Base-by-base conservation (phyloP, 768 basidiomycete species). In the Tephrocybe rancida region DNA sequence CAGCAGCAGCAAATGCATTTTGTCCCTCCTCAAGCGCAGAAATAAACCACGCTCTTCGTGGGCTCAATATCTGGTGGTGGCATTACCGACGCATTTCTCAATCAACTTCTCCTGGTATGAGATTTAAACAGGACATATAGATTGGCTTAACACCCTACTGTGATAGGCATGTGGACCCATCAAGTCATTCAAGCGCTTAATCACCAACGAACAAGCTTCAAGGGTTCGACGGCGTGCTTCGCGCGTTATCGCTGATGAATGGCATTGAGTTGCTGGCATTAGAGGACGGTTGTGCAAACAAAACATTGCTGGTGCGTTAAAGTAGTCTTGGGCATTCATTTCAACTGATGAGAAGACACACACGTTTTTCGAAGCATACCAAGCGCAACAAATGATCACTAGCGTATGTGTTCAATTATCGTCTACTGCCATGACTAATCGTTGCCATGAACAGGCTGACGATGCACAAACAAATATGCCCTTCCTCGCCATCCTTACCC, bases 51-150 rank as follows among this genome's bases (percentile, higher is more conserved):
- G 0, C 77, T 96, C 2, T 98, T 97, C 61, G 86, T 98, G n/a
- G 95, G 95, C 9, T 91, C 92, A 56, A 98, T 98, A 70, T 92
- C 95, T 5, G 91, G 92, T n/a, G n/a, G n/a, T 29, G 95, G 95
- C 4, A 92, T 97, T 63, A 87, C 87, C 0, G 93, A 98, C 67
- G 59, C 72, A 0, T 94, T 91, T 56, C 70, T 98, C 38, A 92
- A 90, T 64, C 79, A 81, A 56, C 78, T 98, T 44, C 78, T 98
- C 18, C 71, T 78, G 55, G 94, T 94, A 64, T 62, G 88, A 78
- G 5, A 18, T 21, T 22, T 29, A 26, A 19, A 13, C 9, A 25
- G 46, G 13, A 44, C 11, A n/a, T n/a, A n/a, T n/a, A 37, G 48
- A 25, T 7, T 26, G 22, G 26, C 44, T 37, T 52, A 11, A 53